phyloP scores from a whole-genome alignment of 1,139 yeast genomes.

The Yarrowia galli region DNA sequence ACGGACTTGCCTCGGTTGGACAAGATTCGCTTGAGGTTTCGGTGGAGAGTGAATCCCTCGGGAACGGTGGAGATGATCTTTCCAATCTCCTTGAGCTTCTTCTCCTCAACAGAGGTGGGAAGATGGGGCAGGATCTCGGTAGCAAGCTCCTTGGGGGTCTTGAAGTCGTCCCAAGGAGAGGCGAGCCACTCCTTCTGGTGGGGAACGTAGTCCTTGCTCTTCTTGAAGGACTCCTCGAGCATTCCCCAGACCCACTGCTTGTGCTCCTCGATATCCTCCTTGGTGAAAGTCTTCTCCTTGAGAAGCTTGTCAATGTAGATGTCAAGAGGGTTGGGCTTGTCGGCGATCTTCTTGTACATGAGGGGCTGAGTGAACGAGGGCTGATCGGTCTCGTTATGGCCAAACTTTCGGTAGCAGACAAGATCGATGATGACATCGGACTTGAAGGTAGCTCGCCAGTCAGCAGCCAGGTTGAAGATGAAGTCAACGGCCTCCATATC shows the following conservation, averaged over 20 bases:
- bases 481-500: slow-evolving; percentile 94
- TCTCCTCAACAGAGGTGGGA: slow-evolving; percentile 89
- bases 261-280: slow-evolving; percentile 92
- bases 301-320: slow-evolving; percentile 81
- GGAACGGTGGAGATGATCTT: slow-evolving; percentile 82
- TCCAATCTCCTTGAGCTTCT: slow-evolving; percentile 79
- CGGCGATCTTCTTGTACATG: slow-evolving; percentile 90
- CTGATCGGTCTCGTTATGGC: slow-evolving; percentile 99
- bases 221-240: slow-evolving; percentile 86
- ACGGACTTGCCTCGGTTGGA: slow-evolving; percentile 85
- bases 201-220: slow-evolving; percentile 89
- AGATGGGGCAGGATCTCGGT: slow-evolving; percentile 94
- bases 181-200: slow-evolving; percentile 98
- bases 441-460: slow-evolving; percentile 97
- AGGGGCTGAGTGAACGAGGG: slow-evolving; percentile 98
- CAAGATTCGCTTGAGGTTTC: slow-evolving; percentile 94
- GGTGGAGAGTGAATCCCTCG: slow-evolving; percentile 84
- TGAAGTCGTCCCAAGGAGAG: slow-evolving; percentile 98
- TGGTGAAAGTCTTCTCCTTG: slow-evolving; percentile 85
- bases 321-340: slow-evolving; percentile 88
- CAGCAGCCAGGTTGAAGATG: slow-evolving; percentile 95
- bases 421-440: slow-evolving; percentile 95
- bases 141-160: slow-evolving; percentile 96
- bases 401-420: slow-evolving; percentile 98
- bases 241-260: slow-evolving; percentile 97